phyloP scores from a whole-genome alignment of 768 basidiomycete genomes.

The Leccinum ochraceum region DNA sequence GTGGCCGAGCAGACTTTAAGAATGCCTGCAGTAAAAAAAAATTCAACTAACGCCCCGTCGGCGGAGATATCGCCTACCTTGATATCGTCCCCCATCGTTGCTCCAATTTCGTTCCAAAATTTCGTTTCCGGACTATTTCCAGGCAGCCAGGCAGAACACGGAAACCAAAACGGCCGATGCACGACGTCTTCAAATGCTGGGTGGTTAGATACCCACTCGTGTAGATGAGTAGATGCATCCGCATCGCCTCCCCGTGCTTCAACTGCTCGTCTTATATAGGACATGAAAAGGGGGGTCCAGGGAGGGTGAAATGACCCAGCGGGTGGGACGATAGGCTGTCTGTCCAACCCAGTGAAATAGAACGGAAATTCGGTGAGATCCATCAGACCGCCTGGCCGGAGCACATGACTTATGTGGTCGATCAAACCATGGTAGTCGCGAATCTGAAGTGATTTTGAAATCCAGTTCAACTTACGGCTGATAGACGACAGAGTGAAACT shows the following conservation, averaged over 20 bases:
- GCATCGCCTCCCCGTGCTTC: conserved; percentile 58
- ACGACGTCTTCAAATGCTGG: conserved; percentile 59
- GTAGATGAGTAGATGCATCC: conserved; percentile 59
- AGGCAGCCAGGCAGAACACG: conserved; percentile 51
- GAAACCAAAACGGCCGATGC: conserved; percentile 62
- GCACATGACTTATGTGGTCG: conserved; percentile 63
- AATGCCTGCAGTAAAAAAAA: conserved; percentile 49
- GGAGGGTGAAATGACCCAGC: conserved; percentile 48
- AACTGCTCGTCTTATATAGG: conserved; percentile 53
- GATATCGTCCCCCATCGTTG: conserved; percentile 58
- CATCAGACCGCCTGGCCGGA: conserved; percentile 71
- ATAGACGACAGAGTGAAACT: conserved; percentile 31
- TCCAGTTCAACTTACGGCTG: conserved; percentile 15
- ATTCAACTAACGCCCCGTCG: not conserved
- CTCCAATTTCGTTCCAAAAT: conserved; percentile 45
- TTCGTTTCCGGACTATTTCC: conserved; percentile 25
- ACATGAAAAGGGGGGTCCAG: conserved; percentile 66
- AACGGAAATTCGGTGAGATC: conserved; percentile 73
- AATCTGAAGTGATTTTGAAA: conserved; percentile 45
- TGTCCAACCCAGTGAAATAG: conserved; percentile 54
- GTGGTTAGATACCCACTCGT: conserved; percentile 55
- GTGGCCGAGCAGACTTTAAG: conserved; percentile 62
- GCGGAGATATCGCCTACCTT: conserved; percentile 37
- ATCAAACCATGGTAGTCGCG: conserved; percentile 64
- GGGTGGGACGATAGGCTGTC: conserved; percentile 43